Base-by-base conservation (phyloP, 1,284 basidiomycete genomes). In the Gymnopus androsaceus region DNA sequence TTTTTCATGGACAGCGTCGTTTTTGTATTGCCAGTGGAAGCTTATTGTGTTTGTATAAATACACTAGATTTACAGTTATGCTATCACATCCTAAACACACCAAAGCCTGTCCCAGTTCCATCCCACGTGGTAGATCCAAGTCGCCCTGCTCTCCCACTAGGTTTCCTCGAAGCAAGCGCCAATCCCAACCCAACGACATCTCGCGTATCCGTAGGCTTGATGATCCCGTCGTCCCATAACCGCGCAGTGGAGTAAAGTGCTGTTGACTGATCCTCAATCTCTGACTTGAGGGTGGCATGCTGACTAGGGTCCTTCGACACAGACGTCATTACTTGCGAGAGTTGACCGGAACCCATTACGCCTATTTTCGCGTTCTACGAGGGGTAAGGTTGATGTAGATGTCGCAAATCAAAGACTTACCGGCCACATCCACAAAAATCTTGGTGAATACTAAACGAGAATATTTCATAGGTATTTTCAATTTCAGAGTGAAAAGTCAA, bases 391-490 rank as follows among this genome's bases (percentile, higher is more conserved):
- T 19, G 1, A 8, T 11, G 14, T 19, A 38, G 54, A 63, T 57
- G 51, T 55, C 61, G 59, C 14, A 11, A 40, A 21, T 25, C 51
- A 14, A 57, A 36, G n/a, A 23, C 87, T 64, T 70, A 91, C 89
- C 57, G 95, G 95, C 95, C 95, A 98, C 92, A 95, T 95, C 91
- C 92, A 98, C 53, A 98, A 73, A 81, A 98, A 97, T 58, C 94
- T 82, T 3, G 95, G 94, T 9, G 91, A 93, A 72, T 96, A 96
- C 84, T 94, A 63, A 33, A 47, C 52, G 33, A 21, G 42, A 57
- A 57, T 14, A 59, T 56, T 49, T 23, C 17, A 40, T 31, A 33
- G 33, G 53, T 42, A 52, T 47, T 25, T 23, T 23, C 46, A 56
- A 45, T 49, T 23, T 21, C 53, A 38, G 41, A 51, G 54, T 51